These are phyloP conservation scores for Microbotryum saponariae DNA, from an alignment of 1,284 basidiomycete species.

Conservation along the genomic window DNA sequence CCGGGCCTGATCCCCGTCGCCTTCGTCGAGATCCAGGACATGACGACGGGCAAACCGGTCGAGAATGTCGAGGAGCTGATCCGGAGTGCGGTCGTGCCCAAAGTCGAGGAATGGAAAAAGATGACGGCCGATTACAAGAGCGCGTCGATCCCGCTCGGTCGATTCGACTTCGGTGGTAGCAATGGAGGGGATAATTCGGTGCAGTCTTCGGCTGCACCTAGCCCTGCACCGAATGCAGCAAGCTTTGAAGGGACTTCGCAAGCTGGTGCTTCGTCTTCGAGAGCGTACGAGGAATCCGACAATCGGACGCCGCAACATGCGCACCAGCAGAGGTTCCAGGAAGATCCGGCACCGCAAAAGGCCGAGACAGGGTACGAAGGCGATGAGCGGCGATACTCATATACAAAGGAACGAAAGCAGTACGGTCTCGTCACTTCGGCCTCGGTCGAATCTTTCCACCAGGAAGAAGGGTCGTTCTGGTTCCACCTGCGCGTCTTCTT, in stretches of 20 bases:
- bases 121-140: slow-evolving; percentile 93
- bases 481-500: slow-evolving; percentile 87
- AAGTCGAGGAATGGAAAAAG: slow-evolving; percentile 96
- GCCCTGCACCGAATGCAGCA: no score
- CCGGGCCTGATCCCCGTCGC: slow-evolving; percentile 94
- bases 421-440: slow-evolving; percentile 73
- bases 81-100: slow-evolving; percentile 68
- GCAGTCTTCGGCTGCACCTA: no score
- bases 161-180: slow-evolving; percentile 58
- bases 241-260: no score
- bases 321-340: no score
- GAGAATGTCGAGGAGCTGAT: slow-evolving; percentile 67
- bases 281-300: no score
- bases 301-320: no score
- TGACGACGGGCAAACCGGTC: slow-evolving; percentile 67
- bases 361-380: slow-evolving; percentile 1
- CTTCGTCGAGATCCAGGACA: slow-evolving; percentile 93
- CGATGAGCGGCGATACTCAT: slow-evolving; percentile 26
- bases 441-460: slow-evolving; percentile 92
- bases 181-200: not conserved
- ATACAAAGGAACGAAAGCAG: slow-evolving; percentile 28
- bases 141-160: slow-evolving; percentile 86
- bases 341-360: not conserved
- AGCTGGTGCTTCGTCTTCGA: no score
- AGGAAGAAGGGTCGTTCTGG: slow-evolving; percentile 94